Base-by-base conservation (phyloP, 768 basidiomycete species). In the Tricholoma terreum region DNA sequence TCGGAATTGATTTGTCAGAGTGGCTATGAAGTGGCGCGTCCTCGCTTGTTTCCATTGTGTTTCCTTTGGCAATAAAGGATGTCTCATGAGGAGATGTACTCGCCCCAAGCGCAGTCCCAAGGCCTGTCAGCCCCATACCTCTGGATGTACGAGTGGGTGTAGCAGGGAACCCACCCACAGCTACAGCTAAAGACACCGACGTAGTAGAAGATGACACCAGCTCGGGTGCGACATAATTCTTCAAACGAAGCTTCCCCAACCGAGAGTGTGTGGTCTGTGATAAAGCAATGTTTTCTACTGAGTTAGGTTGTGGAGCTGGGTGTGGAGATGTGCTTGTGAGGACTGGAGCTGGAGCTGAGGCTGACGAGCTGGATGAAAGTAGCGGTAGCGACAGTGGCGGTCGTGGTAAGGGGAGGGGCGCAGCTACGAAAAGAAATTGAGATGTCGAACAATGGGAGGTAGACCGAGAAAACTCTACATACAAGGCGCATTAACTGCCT, bases 171-270 rank as follows among this genome's bases (percentile, higher is more conserved):
- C 6, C 24, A 27, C 24, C 24, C 24, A 3, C 24, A 27, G 24
- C 24, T 6, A 27, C 24, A 3, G 24, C 24, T 27, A 27, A 27
- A 27, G 24, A 27, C 24, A 27, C 24, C 24, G 24, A 27, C 24
- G 24, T 27, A 52, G 56, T 15, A 35, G 51, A 10, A 15, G 58
- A 22, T 31, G 59, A 22, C 14, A n/a, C 36, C 6, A 17, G 40
- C 21, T 24, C 27, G 40, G 82, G 81, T 6, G 78, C 78, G 14
- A 79, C 79, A 59, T 83, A 83, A 66, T 82, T 83, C 61, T 71
- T 71, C 59, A 82, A 64, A 51, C 75, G 77, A 45, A 83, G 67
- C 65, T 72, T 71, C 59, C 69, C 71, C 21, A 77, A 58, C 45
- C 75, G 59, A 27, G 62, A 60, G 8, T 73, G 61, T 8, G 73